A percentile compares a stretch with the other conserved stretches of the same genome.
Conservation (phyloP, 169 alveolate species). For the Besnoitia besnoiti region DNA sequence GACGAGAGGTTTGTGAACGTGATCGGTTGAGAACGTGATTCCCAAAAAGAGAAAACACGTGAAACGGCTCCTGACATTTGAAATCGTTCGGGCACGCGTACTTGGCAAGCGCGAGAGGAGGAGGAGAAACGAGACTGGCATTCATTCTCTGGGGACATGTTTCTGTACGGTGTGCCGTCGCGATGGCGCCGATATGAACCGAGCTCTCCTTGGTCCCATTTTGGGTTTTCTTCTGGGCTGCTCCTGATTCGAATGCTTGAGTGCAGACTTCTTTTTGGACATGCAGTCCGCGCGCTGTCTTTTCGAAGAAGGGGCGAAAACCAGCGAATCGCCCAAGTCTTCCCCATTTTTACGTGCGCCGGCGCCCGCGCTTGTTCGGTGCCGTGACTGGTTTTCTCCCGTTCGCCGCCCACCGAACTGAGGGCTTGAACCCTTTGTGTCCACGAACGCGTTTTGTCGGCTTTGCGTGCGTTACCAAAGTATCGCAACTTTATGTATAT, state of each 20-base stretch:
- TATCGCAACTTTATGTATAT: neutral
- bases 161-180: slow-evolving; percentile 10
- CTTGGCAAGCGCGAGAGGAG: no score
- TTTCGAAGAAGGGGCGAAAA: neutral
- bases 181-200: no score
- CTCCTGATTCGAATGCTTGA: neutral
- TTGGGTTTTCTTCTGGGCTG: neutral
- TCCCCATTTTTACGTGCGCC: no score
- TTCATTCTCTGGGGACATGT: neutral
- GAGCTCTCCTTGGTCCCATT: neutral
- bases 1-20: neutral
- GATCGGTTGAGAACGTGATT: no score
- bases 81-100: no score
- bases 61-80: no score
- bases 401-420: neutral
- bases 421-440: neutral
- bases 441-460: neutral
- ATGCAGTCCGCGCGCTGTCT: neutral
- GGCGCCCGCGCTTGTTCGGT: neutral
- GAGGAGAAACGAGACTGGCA: no score
- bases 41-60: no score
- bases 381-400: neutral
- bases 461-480: neutral
- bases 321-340: no score
- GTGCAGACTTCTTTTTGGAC: neutral